phyloP scores from a whole-genome alignment of 2,329 filamentous ascomycete genomes.

The Exophiala sp. region DNA sequence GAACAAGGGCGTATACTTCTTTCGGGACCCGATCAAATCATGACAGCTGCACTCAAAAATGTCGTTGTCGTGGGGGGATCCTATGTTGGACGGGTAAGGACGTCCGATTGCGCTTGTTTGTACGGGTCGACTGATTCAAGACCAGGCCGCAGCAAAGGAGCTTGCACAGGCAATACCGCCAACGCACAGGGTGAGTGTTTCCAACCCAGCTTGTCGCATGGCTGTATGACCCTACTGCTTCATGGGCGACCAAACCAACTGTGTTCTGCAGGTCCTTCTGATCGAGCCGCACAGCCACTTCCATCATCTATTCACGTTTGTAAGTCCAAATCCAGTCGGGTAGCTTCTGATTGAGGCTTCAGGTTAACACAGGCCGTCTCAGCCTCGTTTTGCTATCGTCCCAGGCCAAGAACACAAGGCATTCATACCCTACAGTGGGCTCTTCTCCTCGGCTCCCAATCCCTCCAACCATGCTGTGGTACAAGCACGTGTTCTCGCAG shows the following conservation, averaged over 20 bases:
- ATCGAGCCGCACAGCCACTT: constrained; percentile 57
- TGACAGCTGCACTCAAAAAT: constrained; percentile 13
- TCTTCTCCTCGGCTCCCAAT: constrained; percentile 35
- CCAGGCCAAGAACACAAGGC: constrained; percentile 53
- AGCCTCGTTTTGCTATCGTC: constrained; percentile 55
- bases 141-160: constrained; percentile 35
- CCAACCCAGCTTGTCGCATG: no score
- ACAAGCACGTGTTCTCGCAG: constrained; percentile 35
- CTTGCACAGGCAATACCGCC: constrained; percentile 33
- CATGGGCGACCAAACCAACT: constrained; percentile 42
- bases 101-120: no score
- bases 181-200: constrained; percentile 36
- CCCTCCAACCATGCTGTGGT: constrained; percentile 38
- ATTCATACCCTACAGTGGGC: constrained; percentile 50
- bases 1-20: no score
- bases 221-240: no score
- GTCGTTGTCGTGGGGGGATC: constrained; percentile 46
- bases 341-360: no score
- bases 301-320: constrained; percentile 52
- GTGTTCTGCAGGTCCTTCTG: constrained; percentile 46
- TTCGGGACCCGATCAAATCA: no score
- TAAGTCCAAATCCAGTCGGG: constrained; percentile 25
- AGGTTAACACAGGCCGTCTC: constrained; percentile 29
- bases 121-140: no score
- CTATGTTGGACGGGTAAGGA: constrained; percentile 49